Percentiles rank a stretch among this genome's conserved stretches.
Conservation (phyloP, 306 rosid species). For the Argentina anserina region DNA sequence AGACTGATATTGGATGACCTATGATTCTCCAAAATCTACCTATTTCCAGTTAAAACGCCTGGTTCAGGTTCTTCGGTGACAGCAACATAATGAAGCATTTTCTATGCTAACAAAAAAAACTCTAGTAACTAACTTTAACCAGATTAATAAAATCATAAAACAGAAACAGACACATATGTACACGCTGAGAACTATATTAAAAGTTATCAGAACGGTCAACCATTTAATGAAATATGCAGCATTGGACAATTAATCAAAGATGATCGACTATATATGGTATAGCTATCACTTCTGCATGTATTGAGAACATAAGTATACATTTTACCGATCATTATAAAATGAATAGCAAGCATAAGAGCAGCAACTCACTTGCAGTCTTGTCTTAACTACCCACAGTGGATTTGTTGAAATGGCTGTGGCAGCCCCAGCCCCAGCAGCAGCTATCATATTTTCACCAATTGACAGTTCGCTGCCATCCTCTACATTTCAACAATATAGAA, state of each 20-base stretch:
- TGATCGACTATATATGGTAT: not conserved
- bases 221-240: not conserved
- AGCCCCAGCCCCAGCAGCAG: conserved; percentile 96
- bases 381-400: conserved; percentile 98
- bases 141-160: not conserved
- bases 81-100: conserved; percentile 9
- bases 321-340: not conserved
- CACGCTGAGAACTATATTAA: no score
- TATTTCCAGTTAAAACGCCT: not conserved
- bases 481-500: conserved; percentile 16
- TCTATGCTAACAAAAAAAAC: conserved; percentile 8
- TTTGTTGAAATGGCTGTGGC: conserved; percentile 81
- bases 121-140: not conserved
- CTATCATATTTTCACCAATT: conserved; percentile 61
- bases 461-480: conserved; percentile 56
- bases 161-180: no score
- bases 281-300: not conserved
- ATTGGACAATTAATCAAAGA: not conserved
- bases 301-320: not conserved
- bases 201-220: not conserved
- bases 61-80: not conserved
- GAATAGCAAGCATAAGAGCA: conserved; percentile 16
- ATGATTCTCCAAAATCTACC: conserved; percentile 7
- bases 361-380: conserved; percentile 88
- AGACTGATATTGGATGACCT: not conserved